phyloP scores from a whole-genome alignment of 345 rosid genomes.

The Lumnitzera littorea region DNA sequence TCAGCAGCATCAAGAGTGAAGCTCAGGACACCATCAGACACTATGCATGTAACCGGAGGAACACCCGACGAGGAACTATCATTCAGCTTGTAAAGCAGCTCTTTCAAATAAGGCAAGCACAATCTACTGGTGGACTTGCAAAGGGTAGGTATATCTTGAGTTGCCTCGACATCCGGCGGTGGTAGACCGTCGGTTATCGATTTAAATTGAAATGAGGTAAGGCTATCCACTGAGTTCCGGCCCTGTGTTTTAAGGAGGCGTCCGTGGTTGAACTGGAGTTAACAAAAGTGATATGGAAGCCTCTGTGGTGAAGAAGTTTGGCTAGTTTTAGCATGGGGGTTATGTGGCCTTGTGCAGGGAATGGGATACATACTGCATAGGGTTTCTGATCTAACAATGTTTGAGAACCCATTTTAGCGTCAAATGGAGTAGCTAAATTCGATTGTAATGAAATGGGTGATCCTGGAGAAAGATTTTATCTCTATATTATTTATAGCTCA shows the following conservation, averaged over 20 bases:
- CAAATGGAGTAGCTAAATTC: too few species aligned
- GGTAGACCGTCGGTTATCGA: slow-evolving; percentile 44
- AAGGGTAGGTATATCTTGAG: slow-evolving; percentile 36
- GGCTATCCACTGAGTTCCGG: slow-evolving; percentile 18
- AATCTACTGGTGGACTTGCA: slow-evolving; percentile 23
- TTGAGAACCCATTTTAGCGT: too few species aligned
- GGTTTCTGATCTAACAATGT: slow-evolving; percentile 7
- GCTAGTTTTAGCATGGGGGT: slow-evolving; percentile 43
- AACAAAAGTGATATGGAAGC: slow-evolving; percentile 48
- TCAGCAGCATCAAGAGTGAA: slow-evolving; percentile 35
- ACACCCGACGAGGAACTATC: neutral
- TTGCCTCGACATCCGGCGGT: slow-evolving; percentile 20
- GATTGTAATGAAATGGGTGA: too few species aligned
- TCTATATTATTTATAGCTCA: too few species aligned
- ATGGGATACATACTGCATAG: slow-evolving; percentile 49
- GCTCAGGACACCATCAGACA: slow-evolving; percentile 35
- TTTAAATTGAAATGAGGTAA: slow-evolving; percentile 32
- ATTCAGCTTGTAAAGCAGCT: slow-evolving; percentile 24
- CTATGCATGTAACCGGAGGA: slow-evolving; percentile 32
- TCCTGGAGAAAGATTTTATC: too few species aligned
- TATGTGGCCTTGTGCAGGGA: slow-evolving; percentile 51
- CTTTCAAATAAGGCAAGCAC: slow-evolving; percentile 25
- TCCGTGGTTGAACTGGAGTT: slow-evolving; percentile 36
- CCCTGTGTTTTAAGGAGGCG: slow-evolving; percentile 35
- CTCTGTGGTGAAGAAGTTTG: slow-evolving; percentile 35